A percentile compares a stretch with the other conserved stretches of the same genome.
Evolutionary conservation across 2,329 filamentous ascomycete species (phyloP).

Genomic region (Epichloe brachyelytri): DNA sequence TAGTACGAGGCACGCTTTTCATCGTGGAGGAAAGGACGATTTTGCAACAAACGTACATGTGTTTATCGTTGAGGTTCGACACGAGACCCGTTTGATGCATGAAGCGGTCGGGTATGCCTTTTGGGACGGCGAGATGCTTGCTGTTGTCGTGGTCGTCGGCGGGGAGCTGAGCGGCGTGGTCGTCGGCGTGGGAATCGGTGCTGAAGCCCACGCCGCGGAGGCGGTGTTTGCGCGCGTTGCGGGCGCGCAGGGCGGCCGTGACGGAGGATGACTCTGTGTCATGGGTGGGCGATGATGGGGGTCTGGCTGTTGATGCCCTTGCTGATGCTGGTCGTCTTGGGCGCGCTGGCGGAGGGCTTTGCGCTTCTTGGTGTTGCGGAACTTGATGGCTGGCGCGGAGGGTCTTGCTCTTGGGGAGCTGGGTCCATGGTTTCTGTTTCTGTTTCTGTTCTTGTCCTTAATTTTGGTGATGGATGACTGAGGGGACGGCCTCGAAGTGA

Average conservation of each 20-base stretch:
- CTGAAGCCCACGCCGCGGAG: constrained; percentile 45
- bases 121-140: constrained; percentile 15
- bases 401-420: constrained; percentile 13
- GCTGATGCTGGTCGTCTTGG: constrained; percentile 14
- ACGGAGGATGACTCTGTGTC: constrained; percentile 22
- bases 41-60: constrained; percentile 51
- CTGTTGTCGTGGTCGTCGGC: constrained; percentile 23
- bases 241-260: constrained; percentile 37
- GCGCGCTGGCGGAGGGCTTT: constrained; percentile 44
- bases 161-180: constrained; percentile 17
- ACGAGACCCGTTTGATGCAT: constrained; percentile 58
- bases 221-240: constrained; percentile 37
- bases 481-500: no score
- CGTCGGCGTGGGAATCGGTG: constrained; percentile 15
- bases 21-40: neutral
- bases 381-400: constrained; percentile 26
- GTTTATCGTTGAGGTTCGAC: constrained; percentile 53
- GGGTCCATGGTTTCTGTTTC: constrained; percentile 9
- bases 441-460: neutral
- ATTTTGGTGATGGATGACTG: no score
- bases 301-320: neutral
- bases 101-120: constrained; percentile 39
- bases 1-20: neutral
- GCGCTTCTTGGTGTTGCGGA: constrained; percentile 46
- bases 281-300: neutral